Conservation (phyloP, 768 basidiomycete genomes). For the Russula sp. region DNA sequence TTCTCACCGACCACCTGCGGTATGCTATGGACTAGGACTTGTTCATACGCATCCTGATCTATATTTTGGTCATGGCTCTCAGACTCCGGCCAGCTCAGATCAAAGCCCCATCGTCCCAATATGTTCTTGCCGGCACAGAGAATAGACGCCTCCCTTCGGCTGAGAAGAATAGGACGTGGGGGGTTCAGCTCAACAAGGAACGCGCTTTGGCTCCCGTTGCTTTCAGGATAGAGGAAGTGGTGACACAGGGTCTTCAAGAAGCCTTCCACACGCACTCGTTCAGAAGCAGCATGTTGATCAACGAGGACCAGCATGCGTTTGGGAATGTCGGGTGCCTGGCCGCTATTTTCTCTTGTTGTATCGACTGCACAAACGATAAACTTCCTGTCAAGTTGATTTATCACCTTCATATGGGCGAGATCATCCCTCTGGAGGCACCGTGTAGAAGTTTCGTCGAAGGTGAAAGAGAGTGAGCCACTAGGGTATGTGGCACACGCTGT, state of each 20-base stretch:
- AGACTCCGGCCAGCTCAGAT: conserved; percentile 37
- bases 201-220: conserved; percentile 29
- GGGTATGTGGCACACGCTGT: neutral
- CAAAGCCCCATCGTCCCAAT: conserved; percentile 67
- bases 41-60: conserved; percentile 44
- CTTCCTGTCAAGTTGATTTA: conserved; percentile 87
- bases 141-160: conserved; percentile 52
- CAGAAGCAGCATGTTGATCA: conserved; percentile 99
- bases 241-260: conserved; percentile 71
- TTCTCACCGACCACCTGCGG: conserved; percentile 72
- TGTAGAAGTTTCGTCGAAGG: neutral
- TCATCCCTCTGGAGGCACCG: conserved; percentile 43
- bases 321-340: conserved; percentile 20
- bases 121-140: conserved; percentile 41
- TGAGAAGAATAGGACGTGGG: conserved; percentile 56
- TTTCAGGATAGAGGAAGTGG: conserved; percentile 45
- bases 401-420: conserved; percentile 50
- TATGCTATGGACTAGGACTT: conserved; percentile 55
- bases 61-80: conserved; percentile 25
- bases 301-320: conserved; percentile 57
- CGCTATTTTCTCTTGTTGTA: conserved; percentile 24
- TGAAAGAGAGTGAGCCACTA: neutral
- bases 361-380: conserved; percentile 73
- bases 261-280: conserved; percentile 84
- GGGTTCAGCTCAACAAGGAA: conserved; percentile 43